A percentile compares a stretch with the other conserved stretches of the same genome.
These are phyloP conservation scores for Scenedesmus sp. DNA, from an alignment of 163 green algal species.

Conservation along the genomic window DNA sequence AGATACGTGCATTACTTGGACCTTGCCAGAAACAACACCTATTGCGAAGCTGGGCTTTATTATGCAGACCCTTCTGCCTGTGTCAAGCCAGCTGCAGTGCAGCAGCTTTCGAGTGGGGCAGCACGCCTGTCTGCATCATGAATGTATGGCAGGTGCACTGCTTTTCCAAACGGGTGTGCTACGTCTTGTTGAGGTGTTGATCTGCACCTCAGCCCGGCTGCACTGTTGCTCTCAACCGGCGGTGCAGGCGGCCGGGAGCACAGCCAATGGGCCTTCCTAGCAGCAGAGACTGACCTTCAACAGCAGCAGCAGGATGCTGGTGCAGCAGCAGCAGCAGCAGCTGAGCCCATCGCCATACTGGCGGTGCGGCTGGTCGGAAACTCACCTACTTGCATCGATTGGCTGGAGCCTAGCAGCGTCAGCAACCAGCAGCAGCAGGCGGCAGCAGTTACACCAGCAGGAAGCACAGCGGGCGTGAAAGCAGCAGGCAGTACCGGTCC, in stretches of 20 bases:
- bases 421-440: neutral
- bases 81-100: too few relatives aligned
- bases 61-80: too few relatives aligned
- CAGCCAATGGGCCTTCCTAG: slow-evolving; percentile 32
- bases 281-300: neutral
- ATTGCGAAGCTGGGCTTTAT: too few relatives aligned
- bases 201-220: neutral
- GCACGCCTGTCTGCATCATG: too few relatives aligned
- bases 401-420: neutral
- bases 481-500: neutral
- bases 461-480: neutral
- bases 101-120: too few relatives aligned
- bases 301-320: neutral
- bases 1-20: too few relatives aligned
- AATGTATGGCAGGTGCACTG: too few relatives aligned
- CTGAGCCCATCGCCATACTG: neutral
- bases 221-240: neutral
- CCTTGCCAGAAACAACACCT: too few relatives aligned
- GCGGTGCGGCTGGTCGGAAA: slow-evolving; percentile 10
- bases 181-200: neutral
- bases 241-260: slow-evolving; percentile 22
- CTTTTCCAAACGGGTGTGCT: too few relatives aligned
- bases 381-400: neutral
- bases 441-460: neutral
- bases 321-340: neutral